Percentiles rank a stretch among this genome's conserved stretches.
These are phyloP conservation scores for Irpex sp. DNA, from an alignment of 1,284 basidiomycete species.

Conservation along the genomic window DNA sequence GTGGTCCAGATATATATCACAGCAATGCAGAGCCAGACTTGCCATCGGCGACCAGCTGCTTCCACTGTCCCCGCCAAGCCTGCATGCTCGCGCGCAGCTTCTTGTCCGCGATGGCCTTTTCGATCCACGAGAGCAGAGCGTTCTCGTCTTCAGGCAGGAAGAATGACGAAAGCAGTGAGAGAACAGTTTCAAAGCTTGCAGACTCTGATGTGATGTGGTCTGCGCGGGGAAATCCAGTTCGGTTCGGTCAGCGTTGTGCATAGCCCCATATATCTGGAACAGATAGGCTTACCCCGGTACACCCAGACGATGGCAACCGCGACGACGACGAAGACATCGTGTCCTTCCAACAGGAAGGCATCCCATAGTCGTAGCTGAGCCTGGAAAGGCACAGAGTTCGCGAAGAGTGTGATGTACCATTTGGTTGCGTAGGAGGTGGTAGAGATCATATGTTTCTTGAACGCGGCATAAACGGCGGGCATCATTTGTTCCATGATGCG, in stretches of 20 bases:
- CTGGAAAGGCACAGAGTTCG: slow-evolving; percentile 95
- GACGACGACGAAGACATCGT: slow-evolving; percentile 83
- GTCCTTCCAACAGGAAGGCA: slow-evolving; percentile 85
- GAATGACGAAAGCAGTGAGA: slow-evolving; percentile 86
- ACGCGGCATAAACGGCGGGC: slow-evolving; percentile 84
- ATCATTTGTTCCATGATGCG: slow-evolving; percentile 79
- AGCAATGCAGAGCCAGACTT: slow-evolving; percentile 63
- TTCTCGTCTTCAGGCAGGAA: slow-evolving; percentile 91
- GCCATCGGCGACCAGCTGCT: slow-evolving; percentile 59
- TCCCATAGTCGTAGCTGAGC: slow-evolving; percentile 96
- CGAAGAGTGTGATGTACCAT: slow-evolving; percentile 98
- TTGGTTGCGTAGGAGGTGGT: slow-evolving; percentile 96
- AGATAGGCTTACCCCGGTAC: slow-evolving; percentile 58
- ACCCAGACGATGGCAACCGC: slow-evolving; percentile 90
- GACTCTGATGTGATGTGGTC: slow-evolving; percentile 72
- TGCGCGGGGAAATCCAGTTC: slow-evolving; percentile 24
- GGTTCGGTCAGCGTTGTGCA: not conserved
- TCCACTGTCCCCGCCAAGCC: slow-evolving; percentile 74
- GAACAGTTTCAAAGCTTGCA: slow-evolving; percentile 89
- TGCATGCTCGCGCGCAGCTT: slow-evolving; percentile 69
- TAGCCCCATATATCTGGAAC: slow-evolving; percentile 4
- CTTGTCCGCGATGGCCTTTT: slow-evolving; percentile 65
- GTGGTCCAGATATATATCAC: slow-evolving; percentile 30
- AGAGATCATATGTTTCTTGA: slow-evolving; percentile 85
- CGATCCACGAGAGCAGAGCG: slow-evolving; percentile 75